These are phyloP conservation scores for Tubosaeta sp. DNA, from an alignment of 768 basidiomycete genomes.

Conservation along the genomic window DNA sequence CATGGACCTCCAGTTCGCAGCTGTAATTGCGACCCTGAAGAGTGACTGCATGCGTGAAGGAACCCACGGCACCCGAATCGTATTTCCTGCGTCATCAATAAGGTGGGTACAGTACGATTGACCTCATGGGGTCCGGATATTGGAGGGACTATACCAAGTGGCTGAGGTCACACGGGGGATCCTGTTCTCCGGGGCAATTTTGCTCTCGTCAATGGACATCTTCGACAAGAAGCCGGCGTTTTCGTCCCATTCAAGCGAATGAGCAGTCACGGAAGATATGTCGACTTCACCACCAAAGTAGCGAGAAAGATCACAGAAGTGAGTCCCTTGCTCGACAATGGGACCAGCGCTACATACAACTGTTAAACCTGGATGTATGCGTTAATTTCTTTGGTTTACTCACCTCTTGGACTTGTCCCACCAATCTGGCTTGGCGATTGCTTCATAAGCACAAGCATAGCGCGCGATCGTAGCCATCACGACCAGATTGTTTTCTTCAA, in stretches of 20 bases:
- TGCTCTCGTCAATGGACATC: conserved; percentile 77
- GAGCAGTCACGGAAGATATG: conserved; percentile 71
- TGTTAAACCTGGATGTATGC: conserved; percentile 1
- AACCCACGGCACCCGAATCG: conserved; percentile 89
- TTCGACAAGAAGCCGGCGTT: conserved; percentile 81
- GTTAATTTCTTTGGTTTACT: conserved; percentile 30
- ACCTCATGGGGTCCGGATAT: conserved; percentile 16
- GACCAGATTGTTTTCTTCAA: conserved; percentile 87
- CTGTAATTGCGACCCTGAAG: conserved; percentile 93
- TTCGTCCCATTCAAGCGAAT: conserved; percentile 92
- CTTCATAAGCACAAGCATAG: conserved; percentile 85
- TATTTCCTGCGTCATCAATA: conserved; percentile 69
- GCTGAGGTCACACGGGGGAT: conserved; percentile 93
- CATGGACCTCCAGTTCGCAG: conserved; percentile 91
- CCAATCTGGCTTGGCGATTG: conserved; percentile 82
- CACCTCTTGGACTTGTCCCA: conserved; percentile 90
- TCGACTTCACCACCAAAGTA: conserved; percentile 98
- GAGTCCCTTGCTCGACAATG: conserved; percentile 89
- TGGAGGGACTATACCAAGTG: conserved; percentile 59
- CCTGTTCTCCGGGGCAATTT: conserved; percentile 81
- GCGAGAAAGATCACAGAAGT: conserved; percentile 95
- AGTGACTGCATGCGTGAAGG: conserved; percentile 84
- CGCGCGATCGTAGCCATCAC: conserved; percentile 97
- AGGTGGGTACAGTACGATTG: conserved; percentile 12
- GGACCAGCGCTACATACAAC: conserved; percentile 57